Percentiles rank a stretch among this genome's conserved stretches.
Evolutionary conservation across 2,329 filamentous ascomycete species (phyloP).

Genomic region (Trichoderma atroviride): DNA sequence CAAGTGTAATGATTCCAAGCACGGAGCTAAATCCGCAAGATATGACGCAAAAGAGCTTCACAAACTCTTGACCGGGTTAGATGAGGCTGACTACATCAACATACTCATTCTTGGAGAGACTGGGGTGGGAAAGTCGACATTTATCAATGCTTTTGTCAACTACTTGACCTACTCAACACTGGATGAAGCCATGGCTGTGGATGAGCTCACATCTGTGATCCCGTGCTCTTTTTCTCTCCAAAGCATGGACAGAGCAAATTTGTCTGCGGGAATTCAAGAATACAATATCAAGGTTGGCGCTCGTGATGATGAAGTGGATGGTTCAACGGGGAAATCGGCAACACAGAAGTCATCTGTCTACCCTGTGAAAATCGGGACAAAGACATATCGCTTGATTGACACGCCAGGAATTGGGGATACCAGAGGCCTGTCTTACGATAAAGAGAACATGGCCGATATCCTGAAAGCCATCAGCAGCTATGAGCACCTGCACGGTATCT

Average conservation of each 20-base stretch:
- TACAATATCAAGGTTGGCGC: slow-evolving; percentile 26
- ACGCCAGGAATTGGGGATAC: slow-evolving; percentile 23
- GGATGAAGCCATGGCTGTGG: slow-evolving; percentile 39
- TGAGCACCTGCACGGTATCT: slow-evolving; percentile 11
- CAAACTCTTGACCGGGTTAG: background rate
- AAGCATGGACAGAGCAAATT: slow-evolving; percentile 3
- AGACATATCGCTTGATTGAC: slow-evolving; percentile 25
- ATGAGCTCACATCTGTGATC: slow-evolving; percentile 25
- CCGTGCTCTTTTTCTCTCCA: slow-evolving; percentile 29
- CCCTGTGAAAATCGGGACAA: slow-evolving; percentile 11
- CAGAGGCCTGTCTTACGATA: slow-evolving; percentile 9
- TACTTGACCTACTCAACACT: slow-evolving; percentile 45
- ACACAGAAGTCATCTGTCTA: slow-evolving; percentile 18
- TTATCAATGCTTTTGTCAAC: slow-evolving; percentile 53
- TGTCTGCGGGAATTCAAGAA: slow-evolving; percentile 7
- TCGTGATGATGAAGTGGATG: slow-evolving; percentile 28
- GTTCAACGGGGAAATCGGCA: slow-evolving; percentile 15
- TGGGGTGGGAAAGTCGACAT: slow-evolving; percentile 53
- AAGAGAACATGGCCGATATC: slow-evolving; percentile 25
- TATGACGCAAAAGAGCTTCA: background rate
- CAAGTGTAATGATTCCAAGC: slow-evolving; percentile 36
- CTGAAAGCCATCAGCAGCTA: slow-evolving; percentile 14
- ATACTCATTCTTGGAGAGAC: slow-evolving; percentile 52
- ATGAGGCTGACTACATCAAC: slow-evolving; percentile 39
- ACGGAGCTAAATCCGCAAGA: slow-evolving; percentile 32